phyloP scores from a whole-genome alignment of 768 basidiomycete genomes.

The Lactarius trivialis region DNA sequence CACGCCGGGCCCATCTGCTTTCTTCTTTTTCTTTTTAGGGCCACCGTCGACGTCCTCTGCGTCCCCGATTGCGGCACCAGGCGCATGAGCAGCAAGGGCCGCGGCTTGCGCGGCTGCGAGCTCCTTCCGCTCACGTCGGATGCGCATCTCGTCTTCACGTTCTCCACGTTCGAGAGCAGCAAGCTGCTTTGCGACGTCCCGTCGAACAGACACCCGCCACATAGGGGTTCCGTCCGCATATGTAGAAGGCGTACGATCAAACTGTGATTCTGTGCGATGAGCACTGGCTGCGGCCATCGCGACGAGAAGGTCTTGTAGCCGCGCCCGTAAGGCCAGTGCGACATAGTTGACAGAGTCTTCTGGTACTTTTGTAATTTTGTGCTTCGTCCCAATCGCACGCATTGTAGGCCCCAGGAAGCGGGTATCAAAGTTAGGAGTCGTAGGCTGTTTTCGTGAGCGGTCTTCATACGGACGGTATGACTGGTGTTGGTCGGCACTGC shows the following conservation, averaged over 20 bases:
- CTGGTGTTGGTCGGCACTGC: slow-evolving; percentile 54
- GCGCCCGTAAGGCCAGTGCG: slow-evolving; percentile 68
- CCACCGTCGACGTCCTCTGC: slow-evolving; percentile 44
- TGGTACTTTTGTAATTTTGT: slow-evolving; percentile 61
- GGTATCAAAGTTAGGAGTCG: slow-evolving; percentile 62
- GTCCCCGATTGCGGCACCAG: slow-evolving; percentile 45
- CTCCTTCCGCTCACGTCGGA: slow-evolving; percentile 73
- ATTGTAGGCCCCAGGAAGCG: slow-evolving; percentile 60
- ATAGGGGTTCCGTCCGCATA: slow-evolving; percentile 68
- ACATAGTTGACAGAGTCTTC: slow-evolving; percentile 74
- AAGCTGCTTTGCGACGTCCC: slow-evolving; percentile 74
- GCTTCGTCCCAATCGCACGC: slow-evolving; percentile 56
- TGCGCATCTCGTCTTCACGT: slow-evolving; percentile 73
- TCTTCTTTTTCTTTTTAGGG: slow-evolving; percentile 71
- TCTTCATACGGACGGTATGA: slow-evolving; percentile 67
- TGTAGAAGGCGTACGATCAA: slow-evolving; percentile 55
- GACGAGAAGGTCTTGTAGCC: slow-evolving; percentile 62
- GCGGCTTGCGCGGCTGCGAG: slow-evolving; percentile 66
- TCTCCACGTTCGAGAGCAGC: slow-evolving; percentile 70
- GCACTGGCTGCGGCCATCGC: slow-evolving; percentile 61
- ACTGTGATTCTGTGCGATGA: slow-evolving; percentile 67
- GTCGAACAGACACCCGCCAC: slow-evolving; percentile 76
- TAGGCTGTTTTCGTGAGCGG: slow-evolving; percentile 70
- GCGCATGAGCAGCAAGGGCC: slow-evolving; percentile 56
- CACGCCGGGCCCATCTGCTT: slow-evolving; percentile 77